phyloP scores from a whole-genome alignment of 2,329 filamentous ascomycete genomes.

The Allantophomopsis lycopodina region DNA sequence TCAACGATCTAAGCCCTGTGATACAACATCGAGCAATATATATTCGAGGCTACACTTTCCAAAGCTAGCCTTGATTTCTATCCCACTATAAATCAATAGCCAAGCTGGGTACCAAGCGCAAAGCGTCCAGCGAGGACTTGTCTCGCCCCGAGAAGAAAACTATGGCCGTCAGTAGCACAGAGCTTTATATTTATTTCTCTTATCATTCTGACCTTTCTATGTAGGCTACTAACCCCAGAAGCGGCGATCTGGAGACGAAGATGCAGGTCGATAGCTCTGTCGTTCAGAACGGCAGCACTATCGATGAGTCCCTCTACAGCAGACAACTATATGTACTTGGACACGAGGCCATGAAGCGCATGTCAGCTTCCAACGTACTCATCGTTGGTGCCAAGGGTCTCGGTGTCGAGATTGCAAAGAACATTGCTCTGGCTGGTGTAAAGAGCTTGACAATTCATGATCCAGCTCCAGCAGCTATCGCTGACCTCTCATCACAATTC shows the following conservation, averaged over 20 bases:
- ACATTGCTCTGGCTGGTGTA: constrained; percentile 92
- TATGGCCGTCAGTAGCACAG: constrained; percentile 40
- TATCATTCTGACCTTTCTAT: background rate
- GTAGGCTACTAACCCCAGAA: constrained; percentile 33
- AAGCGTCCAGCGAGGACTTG: constrained; percentile 46
- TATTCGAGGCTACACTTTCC: too few relatives aligned
- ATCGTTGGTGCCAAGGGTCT: constrained; percentile 85
- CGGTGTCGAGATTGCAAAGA: constrained; percentile 97
- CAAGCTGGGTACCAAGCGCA: constrained; percentile 52
- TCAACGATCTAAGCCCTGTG: too few relatives aligned
- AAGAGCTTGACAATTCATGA: constrained; percentile 94
- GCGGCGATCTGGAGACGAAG: constrained; percentile 48
- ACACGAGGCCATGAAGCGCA: constrained; percentile 92
- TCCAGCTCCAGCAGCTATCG: constrained; percentile 67
- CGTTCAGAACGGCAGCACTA: constrained; percentile 37
- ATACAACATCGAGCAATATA: too few relatives aligned
- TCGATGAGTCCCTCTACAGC: constrained; percentile 63
- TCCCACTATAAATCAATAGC: constrained; percentile 5
- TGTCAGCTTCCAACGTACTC: constrained; percentile 91
- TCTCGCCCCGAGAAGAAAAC: constrained; percentile 41
- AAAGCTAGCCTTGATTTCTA: too few relatives aligned
- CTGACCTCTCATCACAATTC: constrained; percentile 93
- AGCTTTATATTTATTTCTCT: background rate
- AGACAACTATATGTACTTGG: constrained; percentile 60
- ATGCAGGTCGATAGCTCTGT: constrained; percentile 53